Base-by-base conservation (phyloP, 768 basidiomycete genomes). In the Boletus tomentosulus region DNA sequence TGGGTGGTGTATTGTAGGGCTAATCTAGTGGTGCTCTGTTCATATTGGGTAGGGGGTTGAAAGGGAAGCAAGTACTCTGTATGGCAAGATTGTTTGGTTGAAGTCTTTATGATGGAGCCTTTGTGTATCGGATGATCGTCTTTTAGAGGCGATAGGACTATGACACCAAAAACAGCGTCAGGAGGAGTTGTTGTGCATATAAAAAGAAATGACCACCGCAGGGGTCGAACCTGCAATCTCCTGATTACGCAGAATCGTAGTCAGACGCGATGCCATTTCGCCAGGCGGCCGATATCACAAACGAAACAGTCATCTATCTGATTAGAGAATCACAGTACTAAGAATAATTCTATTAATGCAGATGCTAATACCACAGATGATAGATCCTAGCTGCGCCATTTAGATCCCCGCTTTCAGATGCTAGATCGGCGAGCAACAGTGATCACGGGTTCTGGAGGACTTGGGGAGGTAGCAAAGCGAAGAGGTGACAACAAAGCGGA, bases 221-320 rank as follows among this genome's bases (percentile, higher is more conserved):
- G 85, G 86, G 81, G 80, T 88, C 85, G 86, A 89, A 89, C 87
- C 86, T 89, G 85, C 86, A 88, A 88, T 87, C 87, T 89, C 86
- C 86, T 89, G 87, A 87, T 84, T 86, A 45, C 44, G 9, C 10
- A 19, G 16, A 13, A 45, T 86, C 86, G 86, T 87, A 88, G 87
- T 87, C 86, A 89, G 85, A 88, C 86, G 87, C 86, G 86, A 87
- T 89, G 85, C 87, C 87, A 87, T 87, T 88, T 87, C 85, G 87
- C 86, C 87, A 88, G 83, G 83, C 85, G 83, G 85, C 86, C 85
- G 50, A 46, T 44, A 25, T 28, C 9, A 16, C 10, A 19, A n/a
- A 16, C 6, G 9, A 46, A 27, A 24, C 4, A 35, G 8, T 10
- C 3, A 22, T 34, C n/a, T 34, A 30, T 22, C 22, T 41, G 19